Base-by-base conservation (phyloP, 805 yeast genomes). In the Barnettozyma sucrosica region DNA sequence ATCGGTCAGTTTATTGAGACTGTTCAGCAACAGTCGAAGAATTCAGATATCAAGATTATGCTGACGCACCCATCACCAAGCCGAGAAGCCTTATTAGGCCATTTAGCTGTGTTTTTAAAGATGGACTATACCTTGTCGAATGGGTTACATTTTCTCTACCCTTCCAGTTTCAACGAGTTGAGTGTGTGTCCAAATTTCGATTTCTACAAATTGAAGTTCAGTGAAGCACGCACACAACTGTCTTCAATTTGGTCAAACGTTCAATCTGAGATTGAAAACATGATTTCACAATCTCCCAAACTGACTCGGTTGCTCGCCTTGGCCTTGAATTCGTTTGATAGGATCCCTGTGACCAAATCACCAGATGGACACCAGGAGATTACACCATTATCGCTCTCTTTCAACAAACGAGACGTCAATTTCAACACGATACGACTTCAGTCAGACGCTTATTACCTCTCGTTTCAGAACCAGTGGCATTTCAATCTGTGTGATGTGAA, bases 381-480 rank as follows among this genome's bases (percentile, higher is more conserved):
- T 18, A 69, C 72, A 13, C 71, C 78, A 1, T 59, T 72, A 33
- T 66, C 73, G 3, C 51, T 72, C 20, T 64, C 67, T 32, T 67
- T 69, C 38, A 65, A 66, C 46, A 67, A 68, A 41, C 58, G 69
- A 45, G 74, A 67, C 47, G 57, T 65, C 39, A 73, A 70, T 53
- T 70, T 72, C 26, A 67, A 65, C 41, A 67, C 74, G n/a, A 57
- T 66, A 21, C 67, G 76, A 59, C 70, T 69, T 49, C 71, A 79
- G 47, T 81, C 81, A 60, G 88, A 83, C 57, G 66, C 75, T 36
- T 79, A 81, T 54, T 78, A 80, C 59, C 70, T 76, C 14, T 79
- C 89, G 1, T 84, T 81, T 64, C 82, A 81, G 58, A 81, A 81
- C 56, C 71, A 82, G 48, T 85, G 95, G 95, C 88, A 85, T 62